These are phyloP conservation scores for Suhomyces sp. DNA, from an alignment of 805 yeast genomes.

Conservation along the genomic window DNA sequence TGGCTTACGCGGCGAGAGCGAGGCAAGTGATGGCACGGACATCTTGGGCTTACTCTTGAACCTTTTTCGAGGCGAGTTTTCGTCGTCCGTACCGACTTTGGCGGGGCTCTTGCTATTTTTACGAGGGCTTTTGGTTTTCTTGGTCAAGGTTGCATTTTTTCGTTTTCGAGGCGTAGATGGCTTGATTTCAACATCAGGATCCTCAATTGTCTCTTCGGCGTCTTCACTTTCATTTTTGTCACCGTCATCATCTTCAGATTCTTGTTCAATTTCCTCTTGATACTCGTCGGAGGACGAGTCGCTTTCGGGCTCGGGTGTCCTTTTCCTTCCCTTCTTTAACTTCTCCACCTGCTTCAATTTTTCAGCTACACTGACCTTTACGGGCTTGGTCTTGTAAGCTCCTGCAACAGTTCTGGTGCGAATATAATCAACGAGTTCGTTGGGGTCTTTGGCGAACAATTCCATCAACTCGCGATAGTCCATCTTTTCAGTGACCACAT, in stretches of 20 bases:
- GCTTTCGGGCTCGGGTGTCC: not conserved
- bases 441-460: slow-evolving; percentile 21
- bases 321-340: not conserved
- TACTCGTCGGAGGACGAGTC: not conserved
- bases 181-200: not conserved
- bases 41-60: slow-evolving; percentile 23
- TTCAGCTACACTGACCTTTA: slow-evolving; percentile 3
- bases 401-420: slow-evolving; percentile 27
- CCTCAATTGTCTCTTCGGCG: slow-evolving; percentile 12
- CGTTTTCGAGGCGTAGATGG: slow-evolving; percentile 5
- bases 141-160: slow-evolving; percentile 24
- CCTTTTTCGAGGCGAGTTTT: slow-evolving; percentile 20
- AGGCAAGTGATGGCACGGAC: slow-evolving; percentile 17
- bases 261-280: not conserved
- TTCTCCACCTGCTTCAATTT: slow-evolving; percentile 2
- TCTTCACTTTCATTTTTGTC: slow-evolving; percentile 21
- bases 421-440: slow-evolving; percentile 29
- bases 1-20: slow-evolving; percentile 16
- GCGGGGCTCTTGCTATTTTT: not conserved
- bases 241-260: slow-evolving; percentile 1
- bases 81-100: not conserved
- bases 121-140: slow-evolving; percentile 17
- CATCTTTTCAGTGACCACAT: slow-evolving; percentile 31
- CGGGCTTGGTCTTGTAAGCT: slow-evolving; percentile 15
- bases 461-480: slow-evolving; percentile 36